phyloP scores from a whole-genome alignment of 2,329 filamentous ascomycete species.

The Pseudogymnoascus sp. region DNA sequence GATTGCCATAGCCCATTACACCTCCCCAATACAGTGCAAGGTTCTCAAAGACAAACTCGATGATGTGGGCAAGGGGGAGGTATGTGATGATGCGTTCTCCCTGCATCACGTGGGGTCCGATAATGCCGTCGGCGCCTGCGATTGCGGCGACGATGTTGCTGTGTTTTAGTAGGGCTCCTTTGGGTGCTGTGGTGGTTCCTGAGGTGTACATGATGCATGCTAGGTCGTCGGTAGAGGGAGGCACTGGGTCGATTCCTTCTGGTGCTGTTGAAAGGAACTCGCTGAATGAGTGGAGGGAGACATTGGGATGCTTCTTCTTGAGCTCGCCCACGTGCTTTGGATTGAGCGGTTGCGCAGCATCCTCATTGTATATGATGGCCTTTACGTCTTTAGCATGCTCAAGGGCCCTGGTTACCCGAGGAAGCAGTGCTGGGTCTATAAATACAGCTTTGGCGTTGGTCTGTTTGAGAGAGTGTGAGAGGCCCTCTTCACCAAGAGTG shows the following conservation, averaged over 20 bases:
- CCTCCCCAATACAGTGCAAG: slow-evolving; percentile 81
- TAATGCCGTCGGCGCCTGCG: slow-evolving; percentile 69
- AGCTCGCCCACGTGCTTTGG: slow-evolving; percentile 35
- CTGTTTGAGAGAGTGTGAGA: slow-evolving; percentile 78
- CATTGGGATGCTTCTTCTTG: slow-evolving; percentile 24
- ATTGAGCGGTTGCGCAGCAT: not conserved
- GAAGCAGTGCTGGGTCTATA: slow-evolving; percentile 69
- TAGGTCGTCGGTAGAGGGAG: slow-evolving; percentile 65
- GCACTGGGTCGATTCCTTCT: slow-evolving; percentile 60
- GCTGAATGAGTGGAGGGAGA: slow-evolving; percentile 46
- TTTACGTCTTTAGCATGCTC: slow-evolving; percentile 48
- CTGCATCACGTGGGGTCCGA: slow-evolving; percentile 69
- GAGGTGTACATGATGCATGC: slow-evolving; percentile 86
- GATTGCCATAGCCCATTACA: slow-evolving; percentile 87
- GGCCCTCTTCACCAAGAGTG: slow-evolving; percentile 74
- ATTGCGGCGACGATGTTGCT: slow-evolving; percentile 37
- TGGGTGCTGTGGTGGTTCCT: slow-evolving; percentile 79
- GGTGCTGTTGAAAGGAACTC: slow-evolving; percentile 40
- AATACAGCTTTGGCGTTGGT: slow-evolving; percentile 78
- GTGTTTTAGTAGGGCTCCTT: slow-evolving; percentile 49
- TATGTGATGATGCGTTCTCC: slow-evolving; percentile 80
- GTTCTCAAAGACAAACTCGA: slow-evolving; percentile 95
- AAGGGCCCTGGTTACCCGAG: slow-evolving; percentile 48
- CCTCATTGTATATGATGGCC: slow-evolving; percentile 54
- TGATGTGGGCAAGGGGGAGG: slow-evolving; percentile 87